Base-by-base conservation (phyloP, 768 basidiomycete species). In the Termitomyces heimii region DNA sequence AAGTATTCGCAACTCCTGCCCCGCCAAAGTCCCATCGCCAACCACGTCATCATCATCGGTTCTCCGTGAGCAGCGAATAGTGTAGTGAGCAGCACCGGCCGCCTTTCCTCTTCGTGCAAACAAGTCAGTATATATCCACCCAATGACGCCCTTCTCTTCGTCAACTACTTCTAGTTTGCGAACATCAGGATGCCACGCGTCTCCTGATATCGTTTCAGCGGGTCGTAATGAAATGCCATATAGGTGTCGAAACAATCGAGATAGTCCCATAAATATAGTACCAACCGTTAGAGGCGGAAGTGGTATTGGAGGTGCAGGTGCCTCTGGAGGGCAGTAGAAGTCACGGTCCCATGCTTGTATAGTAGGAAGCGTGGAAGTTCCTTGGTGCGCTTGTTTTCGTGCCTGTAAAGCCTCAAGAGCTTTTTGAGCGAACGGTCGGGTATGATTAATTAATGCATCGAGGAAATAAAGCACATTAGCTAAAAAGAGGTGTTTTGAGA, bases 341-440 rank as follows among this genome's bases (percentile, higher is more conserved):
- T 98, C 95, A 62, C 94, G 82, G 72, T 98, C 97, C 97, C 97
- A 99, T n/a, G 94, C 87, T 61, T 96, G 83, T 51, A 98, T 83
- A 24, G 75, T 74, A 43, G 89, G 89, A 46, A 81, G 73, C 22
- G 77, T 71, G 0, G 78, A 73, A 1, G 84, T 77, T 22, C 75
- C 71, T 29, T 93, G 81, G 63, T 89, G 86, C 9, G 76, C 77
- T 68, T 91, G 87, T 75, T 98, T 98, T 62, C 81, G 84, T 63
- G 71, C 73, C 68, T 79, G 83, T 56, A 83, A 77, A 45, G 84
- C 78, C 39, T 79, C 78, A 37, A 98, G 73, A 44, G 95, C 95
- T 29, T 76, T 76, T 52, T 81, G 75, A 12, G 95, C 94, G 61
- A 85, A 81, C 2, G 92, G 88, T 46, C 80, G 79, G 24, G 94